Conservation (phyloP, 2,329 filamentous ascomycete genomes). For the Colletotrichum cuscutae region DNA sequence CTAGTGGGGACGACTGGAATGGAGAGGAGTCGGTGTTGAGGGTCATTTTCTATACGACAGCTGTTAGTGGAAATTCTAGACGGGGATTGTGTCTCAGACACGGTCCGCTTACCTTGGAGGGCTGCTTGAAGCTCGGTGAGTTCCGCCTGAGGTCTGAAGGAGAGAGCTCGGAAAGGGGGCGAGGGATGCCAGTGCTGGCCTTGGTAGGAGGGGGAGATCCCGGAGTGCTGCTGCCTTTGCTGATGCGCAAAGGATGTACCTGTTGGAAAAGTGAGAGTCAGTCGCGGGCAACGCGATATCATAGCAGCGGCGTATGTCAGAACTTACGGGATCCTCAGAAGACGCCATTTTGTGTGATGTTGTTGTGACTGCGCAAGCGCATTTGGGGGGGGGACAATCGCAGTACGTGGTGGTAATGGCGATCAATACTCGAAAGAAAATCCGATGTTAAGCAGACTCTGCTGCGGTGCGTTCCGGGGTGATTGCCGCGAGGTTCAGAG, state of each 20-base stretch:
- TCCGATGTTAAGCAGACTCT: conserved; percentile 15
- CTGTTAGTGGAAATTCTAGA: conserved; percentile 41
- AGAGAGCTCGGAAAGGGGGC: conserved; percentile 89
- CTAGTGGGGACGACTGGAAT: conserved; percentile 85
- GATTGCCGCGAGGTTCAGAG: background rate
- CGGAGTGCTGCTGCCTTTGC: conserved; percentile 67
- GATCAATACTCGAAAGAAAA: conserved; percentile 19
- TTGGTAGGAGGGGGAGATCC: conserved; percentile 73
- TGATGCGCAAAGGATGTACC: conserved; percentile 84
- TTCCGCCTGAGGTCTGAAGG: conserved; percentile 88
- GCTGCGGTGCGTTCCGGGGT: conserved; percentile 1
- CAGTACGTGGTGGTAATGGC: conserved; percentile 1
- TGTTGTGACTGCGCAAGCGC: conserved; percentile 16
- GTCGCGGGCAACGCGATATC: background rate
- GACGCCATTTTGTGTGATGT: conserved; percentile 33
- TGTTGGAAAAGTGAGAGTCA: conserved; percentile 45
- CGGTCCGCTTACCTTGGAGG: conserved; percentile 72
- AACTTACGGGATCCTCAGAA: conserved; percentile 35
- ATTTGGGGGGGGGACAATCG: conserved; percentile 8
- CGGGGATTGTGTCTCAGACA: conserved; percentile 36
- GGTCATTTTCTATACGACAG: conserved; percentile 68
- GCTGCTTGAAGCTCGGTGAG: conserved; percentile 89
- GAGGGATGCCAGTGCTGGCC: conserved; percentile 69
- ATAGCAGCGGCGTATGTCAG: background rate
- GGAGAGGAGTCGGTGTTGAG: conserved; percentile 81